Conservation (phyloP, 768 basidiomycete genomes). For the Macrolepiota albuminosa region DNA sequence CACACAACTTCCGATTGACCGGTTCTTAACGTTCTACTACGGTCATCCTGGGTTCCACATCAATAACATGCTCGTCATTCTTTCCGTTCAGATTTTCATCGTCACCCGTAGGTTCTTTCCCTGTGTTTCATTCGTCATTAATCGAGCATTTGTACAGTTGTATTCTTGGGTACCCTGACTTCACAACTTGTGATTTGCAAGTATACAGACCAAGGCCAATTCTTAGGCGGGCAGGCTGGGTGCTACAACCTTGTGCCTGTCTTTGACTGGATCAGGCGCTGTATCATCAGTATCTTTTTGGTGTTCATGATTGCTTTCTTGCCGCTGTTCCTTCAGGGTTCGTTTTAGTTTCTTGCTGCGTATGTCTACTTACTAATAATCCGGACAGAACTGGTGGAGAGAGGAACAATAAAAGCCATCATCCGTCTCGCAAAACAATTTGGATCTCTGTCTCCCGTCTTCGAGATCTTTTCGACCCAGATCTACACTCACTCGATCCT, state of each 20-base stretch:
- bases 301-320: conserved; percentile 98
- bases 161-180: conserved; percentile 92
- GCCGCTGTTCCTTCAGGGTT: conserved; percentile 93
- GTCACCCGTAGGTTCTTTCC: conserved; percentile 64
- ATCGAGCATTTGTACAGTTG: conserved; percentile 48
- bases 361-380: conserved; percentile 16
- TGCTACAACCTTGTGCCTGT: conserved; percentile 95
- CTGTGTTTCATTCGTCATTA: conserved; percentile 1
- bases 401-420: conserved; percentile 89
- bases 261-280: conserved; percentile 92
- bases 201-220: conserved; percentile 67
- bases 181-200: conserved; percentile 74
- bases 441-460: conserved; percentile 87
- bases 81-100: conserved; percentile 95
- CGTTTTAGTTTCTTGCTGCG: conserved; percentile 10
- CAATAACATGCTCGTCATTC: conserved; percentile 98
- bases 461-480: conserved; percentile 98
- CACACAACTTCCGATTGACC: conserved; percentile 95
- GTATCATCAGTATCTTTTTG: conserved; percentile 97
- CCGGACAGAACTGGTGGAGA: conserved; percentile 81
- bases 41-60: conserved; percentile 99
- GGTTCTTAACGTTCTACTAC: conserved; percentile 99
- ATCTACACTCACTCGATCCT: conserved; percentile 98
- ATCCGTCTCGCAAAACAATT: conserved; percentile 94
- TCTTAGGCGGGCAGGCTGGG: conserved; percentile 74